Percentiles rank a stretch among this genome's conserved stretches.
Conservation (phyloP, 2,329 filamentous ascomycete species). For the Claviceps capensis region DNA sequence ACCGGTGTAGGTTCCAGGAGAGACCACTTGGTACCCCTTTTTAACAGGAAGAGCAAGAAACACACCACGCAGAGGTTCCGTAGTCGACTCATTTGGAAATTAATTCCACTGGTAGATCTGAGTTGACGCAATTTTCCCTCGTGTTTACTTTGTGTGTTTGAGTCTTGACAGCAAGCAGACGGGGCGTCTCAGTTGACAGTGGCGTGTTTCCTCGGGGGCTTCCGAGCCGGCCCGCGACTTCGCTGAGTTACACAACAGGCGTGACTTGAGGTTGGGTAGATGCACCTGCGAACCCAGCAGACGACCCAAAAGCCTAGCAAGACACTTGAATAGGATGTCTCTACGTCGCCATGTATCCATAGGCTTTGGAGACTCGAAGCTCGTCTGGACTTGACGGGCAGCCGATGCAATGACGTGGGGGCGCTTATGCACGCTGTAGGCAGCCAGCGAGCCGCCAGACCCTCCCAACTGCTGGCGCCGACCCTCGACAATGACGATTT, state of each 20-base stretch:
- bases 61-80: conserved; percentile 1
- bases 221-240: background rate
- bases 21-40: background rate
- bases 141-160: background rate
- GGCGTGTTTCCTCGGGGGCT: background rate
- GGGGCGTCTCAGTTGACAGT: background rate
- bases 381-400: background rate
- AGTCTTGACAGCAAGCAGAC: background rate
- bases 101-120: background rate
- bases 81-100: conserved; percentile 1
- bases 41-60: background rate
- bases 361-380: background rate
- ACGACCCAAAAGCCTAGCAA: conserved; percentile 5
- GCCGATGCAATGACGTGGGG: conserved; percentile 3
- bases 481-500: conserved; percentile 1
- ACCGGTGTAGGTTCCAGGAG: too few relatives aligned
- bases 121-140: background rate
- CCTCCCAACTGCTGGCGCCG: background rate
- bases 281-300: conserved; percentile 3
- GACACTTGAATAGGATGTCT: conserved; percentile 1
- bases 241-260: conserved; percentile 4
- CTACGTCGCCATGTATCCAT: background rate
- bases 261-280: conserved; percentile 4
- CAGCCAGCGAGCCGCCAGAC: background rate
- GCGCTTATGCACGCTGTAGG: conserved; percentile 1